Base-by-base conservation (phyloP, 75 land plant species). In the Gnetum montanum region DNA sequence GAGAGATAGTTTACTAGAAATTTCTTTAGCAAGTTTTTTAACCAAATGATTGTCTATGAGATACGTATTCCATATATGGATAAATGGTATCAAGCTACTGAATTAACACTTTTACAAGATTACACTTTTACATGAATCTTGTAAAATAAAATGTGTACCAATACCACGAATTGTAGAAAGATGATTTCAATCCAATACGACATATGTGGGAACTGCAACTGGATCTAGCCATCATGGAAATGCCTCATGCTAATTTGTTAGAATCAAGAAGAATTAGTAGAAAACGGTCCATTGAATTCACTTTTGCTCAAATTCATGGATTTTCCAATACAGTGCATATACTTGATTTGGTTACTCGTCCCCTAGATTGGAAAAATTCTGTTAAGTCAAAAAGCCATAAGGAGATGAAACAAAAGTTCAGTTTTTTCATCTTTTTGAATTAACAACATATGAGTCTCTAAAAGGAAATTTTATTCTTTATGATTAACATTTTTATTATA, bases 11-110 rank as follows among this genome's bases (percentile, higher is more conserved):
- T 6, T 58, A 15, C 37, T 57, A 58, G 34, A 65, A 65, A 30
- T 65, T 4, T 65, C 38, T 43, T 6, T 43, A 65, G 62, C 40
- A 54, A 56, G 61, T 45, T 65, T 57, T 22, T 47, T 65, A 46
- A 56, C 58, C 36, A 29, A 15, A 36, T 65, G 29, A 66, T 66
- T 33, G 20, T 45, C 59, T 54, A 54, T 28, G 31, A 64, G 43
- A 37, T 64, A 27, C 20, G 47, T 45, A 45, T 45, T 45, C 47
- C 20, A 45, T 19, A 20, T 45, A 45, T 45, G 47, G 47, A 45
- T 45, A 45, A 45, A 45, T 7, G 7, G 0, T 45, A 45, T 20
- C 47, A 45, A 45, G 47, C 2, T 45, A 8, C 7, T 45, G 24
- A 45, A 45, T 45, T 45, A 20, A 1, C 20, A 16, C 47, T 16